Percentiles rank a stretch among this genome's conserved stretches.
phyloP scores from a whole-genome alignment of 75 land plant species.

The Picea glauca region DNA sequence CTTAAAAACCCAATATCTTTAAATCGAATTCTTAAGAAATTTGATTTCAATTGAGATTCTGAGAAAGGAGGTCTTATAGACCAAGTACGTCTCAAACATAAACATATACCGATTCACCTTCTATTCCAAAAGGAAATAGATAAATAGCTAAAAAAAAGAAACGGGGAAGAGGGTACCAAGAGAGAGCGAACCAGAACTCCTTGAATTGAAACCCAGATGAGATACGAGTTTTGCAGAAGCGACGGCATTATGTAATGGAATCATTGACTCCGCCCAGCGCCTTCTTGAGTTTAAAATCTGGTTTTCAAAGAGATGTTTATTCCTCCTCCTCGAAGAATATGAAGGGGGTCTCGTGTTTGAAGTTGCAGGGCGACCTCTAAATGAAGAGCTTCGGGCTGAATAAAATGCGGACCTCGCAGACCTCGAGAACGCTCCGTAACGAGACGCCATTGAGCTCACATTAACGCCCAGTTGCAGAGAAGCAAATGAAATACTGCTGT shows the following conservation, averaged over 20 bases:
- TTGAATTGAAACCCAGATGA: slow-evolving; percentile 6
- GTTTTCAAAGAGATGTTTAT: not conserved
- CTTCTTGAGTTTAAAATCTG: not conserved
- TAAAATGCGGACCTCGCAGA: slow-evolving; percentile 5
- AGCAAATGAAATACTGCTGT: too few relatives aligned
- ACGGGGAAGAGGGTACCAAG: slow-evolving; percentile 2
- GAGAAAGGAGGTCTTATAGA: too few relatives aligned
- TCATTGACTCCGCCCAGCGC: not conserved
- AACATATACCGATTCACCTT: too few relatives aligned
- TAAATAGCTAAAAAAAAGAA: not conserved
- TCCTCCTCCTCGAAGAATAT: not conserved
- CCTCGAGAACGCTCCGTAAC: slow-evolving; percentile 7
- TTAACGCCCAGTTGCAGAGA: too few relatives aligned
- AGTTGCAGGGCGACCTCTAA: not conserved
- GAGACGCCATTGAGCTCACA: slow-evolving; percentile 6
- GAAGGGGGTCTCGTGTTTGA: not conserved
- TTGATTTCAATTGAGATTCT: too few relatives aligned
- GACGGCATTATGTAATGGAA: slow-evolving; percentile 9
- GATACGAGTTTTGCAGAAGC: slow-evolving; percentile 11
- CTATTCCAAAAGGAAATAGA: too few relatives aligned
- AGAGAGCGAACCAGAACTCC: slow-evolving; percentile 11
- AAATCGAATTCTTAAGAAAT: too few relatives aligned
- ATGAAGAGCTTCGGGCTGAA: not conserved
- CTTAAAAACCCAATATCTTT: too few relatives aligned
- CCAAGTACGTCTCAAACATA: too few relatives aligned